phyloP scores from a whole-genome alignment of 768 basidiomycete species.

The Pleurotus pulmonarius region DNA sequence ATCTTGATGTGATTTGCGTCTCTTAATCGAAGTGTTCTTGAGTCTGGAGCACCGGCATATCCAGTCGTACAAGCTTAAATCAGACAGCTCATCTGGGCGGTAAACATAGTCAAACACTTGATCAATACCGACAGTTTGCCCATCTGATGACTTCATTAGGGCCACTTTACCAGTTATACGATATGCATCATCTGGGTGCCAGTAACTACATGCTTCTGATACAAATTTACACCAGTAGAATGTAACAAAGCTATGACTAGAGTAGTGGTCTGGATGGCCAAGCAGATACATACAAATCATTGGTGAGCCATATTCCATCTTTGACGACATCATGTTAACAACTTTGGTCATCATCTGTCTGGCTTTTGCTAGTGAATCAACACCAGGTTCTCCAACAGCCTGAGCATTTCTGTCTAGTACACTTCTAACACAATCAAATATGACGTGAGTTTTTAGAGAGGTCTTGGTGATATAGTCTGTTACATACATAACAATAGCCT shows the following conservation, averaged over 20 bases:
- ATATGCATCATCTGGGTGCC: constrained; percentile 9
- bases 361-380: constrained; percentile 12
- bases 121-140: constrained; percentile 15
- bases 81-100: constrained; percentile 10
- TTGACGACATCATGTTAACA: constrained; percentile 23
- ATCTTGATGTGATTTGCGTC: not conserved
- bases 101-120: constrained; percentile 14
- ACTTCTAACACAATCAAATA: constrained; percentile 12
- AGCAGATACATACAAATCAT: constrained; percentile 11
- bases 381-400: not conserved
- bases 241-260: constrained; percentile 14
- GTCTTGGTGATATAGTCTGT: constrained; percentile 27
- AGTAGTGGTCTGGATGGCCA: constrained; percentile 26
- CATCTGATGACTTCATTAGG: constrained; percentile 13
- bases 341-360: constrained; percentile 21
- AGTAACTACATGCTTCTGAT: constrained; percentile 10
- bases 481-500: constrained; percentile 29
- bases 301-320: constrained; percentile 26
- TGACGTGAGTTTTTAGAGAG: constrained; percentile 25
- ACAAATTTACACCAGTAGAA: constrained; percentile 15
- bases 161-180: constrained; percentile 15
- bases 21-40: not conserved
- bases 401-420: constrained; percentile 12
- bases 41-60: constrained; percentile 6
- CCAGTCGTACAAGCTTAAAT: constrained; percentile 15